These are phyloP conservation scores for Stachybotrys elegans DNA, from an alignment of 2,329 filamentous ascomycete species.

Conservation along the genomic window DNA sequence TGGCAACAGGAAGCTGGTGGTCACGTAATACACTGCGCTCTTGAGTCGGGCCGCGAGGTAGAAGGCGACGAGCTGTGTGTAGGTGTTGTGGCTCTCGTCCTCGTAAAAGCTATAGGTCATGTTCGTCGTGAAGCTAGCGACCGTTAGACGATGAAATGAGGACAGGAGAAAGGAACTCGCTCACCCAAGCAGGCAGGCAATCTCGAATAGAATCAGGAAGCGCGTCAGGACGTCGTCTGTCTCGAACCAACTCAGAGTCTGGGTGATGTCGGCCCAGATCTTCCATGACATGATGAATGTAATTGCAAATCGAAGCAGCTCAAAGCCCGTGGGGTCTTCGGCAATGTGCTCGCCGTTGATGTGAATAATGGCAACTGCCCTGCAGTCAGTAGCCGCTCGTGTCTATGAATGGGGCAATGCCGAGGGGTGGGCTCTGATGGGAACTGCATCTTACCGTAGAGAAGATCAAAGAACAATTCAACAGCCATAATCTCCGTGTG, in stretches of 20 bases:
- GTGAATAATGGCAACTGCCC: slow-evolving; percentile 58
- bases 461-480: slow-evolving; percentile 60
- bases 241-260: slow-evolving; percentile 58
- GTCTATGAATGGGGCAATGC: too few relatives aligned
- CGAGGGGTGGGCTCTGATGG: too few relatives aligned
- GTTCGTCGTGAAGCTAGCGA: slow-evolving; percentile 51
- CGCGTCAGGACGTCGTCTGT: slow-evolving; percentile 56
- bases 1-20: slow-evolving; percentile 43
- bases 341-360: slow-evolving; percentile 57
- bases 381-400: too few relatives aligned
- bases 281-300: slow-evolving; percentile 61
- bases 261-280: slow-evolving; percentile 56
- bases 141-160: not conserved
- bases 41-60: slow-evolving; percentile 55
- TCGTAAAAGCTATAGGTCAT: slow-evolving; percentile 51
- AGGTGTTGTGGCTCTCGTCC: slow-evolving; percentile 40
- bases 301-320: slow-evolving; percentile 54
- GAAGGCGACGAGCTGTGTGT: slow-evolving; percentile 53
- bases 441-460: slow-evolving; percentile 39
- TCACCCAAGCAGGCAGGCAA: slow-evolving; percentile 54
- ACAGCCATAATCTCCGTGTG: slow-evolving; percentile 58
- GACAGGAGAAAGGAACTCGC: slow-evolving; percentile 5
- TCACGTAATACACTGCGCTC: slow-evolving; percentile 40
- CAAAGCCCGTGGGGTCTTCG: slow-evolving; percentile 47
- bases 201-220: slow-evolving; percentile 53